These are phyloP conservation scores for Paraphysoderma sedebokerense DNA, from an alignment of 371 early-diverging fungal genomes.

Conservation along the genomic window DNA sequence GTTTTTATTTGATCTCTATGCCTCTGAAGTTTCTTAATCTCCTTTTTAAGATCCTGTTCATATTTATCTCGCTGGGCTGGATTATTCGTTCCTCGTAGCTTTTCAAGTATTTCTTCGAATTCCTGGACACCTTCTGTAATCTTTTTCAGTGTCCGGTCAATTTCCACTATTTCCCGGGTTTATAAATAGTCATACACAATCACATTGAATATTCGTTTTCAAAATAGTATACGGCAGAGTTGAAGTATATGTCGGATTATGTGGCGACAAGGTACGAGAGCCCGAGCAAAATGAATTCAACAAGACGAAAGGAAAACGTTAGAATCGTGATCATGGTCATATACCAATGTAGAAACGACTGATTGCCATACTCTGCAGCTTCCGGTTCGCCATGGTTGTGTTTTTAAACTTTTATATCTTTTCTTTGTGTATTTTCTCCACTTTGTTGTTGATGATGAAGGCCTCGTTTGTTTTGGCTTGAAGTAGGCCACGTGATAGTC, in stretches of 20 bases:
- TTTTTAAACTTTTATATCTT: no score
- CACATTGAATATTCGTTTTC: conserved; percentile 20
- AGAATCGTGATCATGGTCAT: neutral
- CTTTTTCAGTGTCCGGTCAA: conserved; percentile 85
- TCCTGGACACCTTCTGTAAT: conserved; percentile 88
- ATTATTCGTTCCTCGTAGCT: conserved; percentile 62
- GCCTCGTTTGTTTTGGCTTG: no score
- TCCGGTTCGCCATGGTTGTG: conserved; percentile 17
- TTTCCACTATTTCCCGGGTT: conserved; percentile 39
- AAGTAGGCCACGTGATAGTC: no score
- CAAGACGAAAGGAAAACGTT: neutral
- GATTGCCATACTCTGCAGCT: conserved; percentile 11
- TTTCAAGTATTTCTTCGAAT: conserved; percentile 79
- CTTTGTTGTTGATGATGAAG: no score
- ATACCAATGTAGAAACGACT: no score
- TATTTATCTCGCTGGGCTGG: conserved; percentile 86
- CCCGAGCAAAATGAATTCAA: neutral
- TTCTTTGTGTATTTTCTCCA: no score
- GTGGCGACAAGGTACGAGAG: neutral
- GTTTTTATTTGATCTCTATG: conserved; percentile 91
- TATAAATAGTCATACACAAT: conserved; percentile 1
- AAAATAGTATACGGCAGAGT: conserved; percentile 8
- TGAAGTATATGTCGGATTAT: neutral
- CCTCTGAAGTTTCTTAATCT: conserved; percentile 94
- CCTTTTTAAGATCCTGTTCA: conserved; percentile 89